These are phyloP conservation scores for Aspergillus fischeri DNA, from an alignment of 2,329 filamentous ascomycete species.

Conservation along the genomic window DNA sequence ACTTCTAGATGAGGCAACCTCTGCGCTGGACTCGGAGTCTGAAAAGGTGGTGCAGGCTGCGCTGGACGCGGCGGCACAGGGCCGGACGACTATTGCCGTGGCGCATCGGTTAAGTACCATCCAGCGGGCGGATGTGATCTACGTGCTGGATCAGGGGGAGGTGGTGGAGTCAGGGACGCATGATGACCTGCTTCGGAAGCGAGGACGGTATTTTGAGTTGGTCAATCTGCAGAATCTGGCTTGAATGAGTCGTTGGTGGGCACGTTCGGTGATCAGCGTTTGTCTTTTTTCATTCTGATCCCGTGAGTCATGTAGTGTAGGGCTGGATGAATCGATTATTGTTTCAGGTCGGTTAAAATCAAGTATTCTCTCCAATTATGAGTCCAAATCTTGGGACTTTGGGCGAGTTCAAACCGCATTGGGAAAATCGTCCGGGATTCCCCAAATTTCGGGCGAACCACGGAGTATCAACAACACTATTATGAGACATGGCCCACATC, in stretches of 20 bases:
- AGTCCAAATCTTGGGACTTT: too few relatives aligned
- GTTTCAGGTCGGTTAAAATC: too few relatives aligned
- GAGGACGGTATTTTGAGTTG: slow-evolving; percentile 71
- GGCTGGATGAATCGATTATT: too few relatives aligned
- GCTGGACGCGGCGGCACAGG: slow-evolving; percentile 78
- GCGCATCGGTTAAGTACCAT: slow-evolving; percentile 90
- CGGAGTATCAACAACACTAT: too few relatives aligned
- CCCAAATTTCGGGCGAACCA: too few relatives aligned
- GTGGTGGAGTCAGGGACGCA: slow-evolving; percentile 85
- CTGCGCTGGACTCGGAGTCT: slow-evolving; percentile 48
- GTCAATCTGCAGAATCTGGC: slow-evolving; percentile 76
- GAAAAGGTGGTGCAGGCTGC: slow-evolving; percentile 61
- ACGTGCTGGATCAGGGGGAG: slow-evolving; percentile 87
- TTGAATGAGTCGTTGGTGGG: slow-evolving; percentile 24
- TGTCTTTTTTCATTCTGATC: too few relatives aligned
- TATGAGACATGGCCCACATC: too few relatives aligned
- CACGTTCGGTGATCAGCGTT: background rate
- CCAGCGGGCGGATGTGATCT: slow-evolving; percentile 90
- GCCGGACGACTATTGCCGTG: slow-evolving; percentile 86
- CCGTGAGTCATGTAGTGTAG: too few relatives aligned
- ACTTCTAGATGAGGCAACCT: slow-evolving; percentile 72
- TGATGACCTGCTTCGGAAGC: slow-evolving; percentile 62
- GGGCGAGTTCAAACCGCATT: too few relatives aligned
- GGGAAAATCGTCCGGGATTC: too few relatives aligned
- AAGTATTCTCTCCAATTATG: too few relatives aligned